phyloP scores from a whole-genome alignment of 1,139 yeast genomes.

The Protomyces inundatus region DNA sequence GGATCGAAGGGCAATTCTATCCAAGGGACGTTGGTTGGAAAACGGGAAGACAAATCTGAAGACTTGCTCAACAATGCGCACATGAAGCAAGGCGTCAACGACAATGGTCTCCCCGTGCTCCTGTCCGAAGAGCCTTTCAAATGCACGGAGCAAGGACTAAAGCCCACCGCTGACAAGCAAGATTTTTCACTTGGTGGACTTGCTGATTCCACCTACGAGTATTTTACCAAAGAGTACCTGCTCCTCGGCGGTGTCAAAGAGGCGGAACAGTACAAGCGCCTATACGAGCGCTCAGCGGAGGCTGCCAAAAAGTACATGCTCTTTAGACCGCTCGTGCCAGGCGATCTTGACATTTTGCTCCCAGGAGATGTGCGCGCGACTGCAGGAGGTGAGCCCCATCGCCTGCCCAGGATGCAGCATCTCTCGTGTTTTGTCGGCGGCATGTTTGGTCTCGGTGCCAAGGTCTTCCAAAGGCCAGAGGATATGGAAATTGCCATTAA shows the following conservation, averaged over 20 bases:
- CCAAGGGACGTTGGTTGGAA: neutral
- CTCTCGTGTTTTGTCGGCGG: constrained; percentile 72
- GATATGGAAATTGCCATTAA: constrained; percentile 57
- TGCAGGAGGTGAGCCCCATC: constrained; percentile 28
- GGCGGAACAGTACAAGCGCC: constrained; percentile 37
- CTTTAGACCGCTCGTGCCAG: constrained; percentile 44
- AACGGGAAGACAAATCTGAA: neutral
- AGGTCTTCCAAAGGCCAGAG: constrained; percentile 47
- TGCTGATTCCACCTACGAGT: constrained; percentile 92
- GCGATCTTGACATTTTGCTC: constrained; percentile 42
- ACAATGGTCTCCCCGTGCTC: neutral
- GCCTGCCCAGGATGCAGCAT: constrained; percentile 44
- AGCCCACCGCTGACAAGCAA: neutral
- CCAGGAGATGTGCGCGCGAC: constrained; percentile 47
- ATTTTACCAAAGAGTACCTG: constrained; percentile 71
- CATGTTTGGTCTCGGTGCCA: constrained; percentile 63
- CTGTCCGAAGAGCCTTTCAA: neutral
- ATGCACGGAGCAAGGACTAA: constrained; percentile 5
- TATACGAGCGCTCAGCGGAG: constrained; percentile 42
- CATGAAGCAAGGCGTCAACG: neutral
- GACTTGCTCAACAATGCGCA: neutral
- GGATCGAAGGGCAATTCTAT: neutral
- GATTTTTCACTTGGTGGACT: constrained; percentile 51
- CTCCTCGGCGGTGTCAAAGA: constrained; percentile 46
- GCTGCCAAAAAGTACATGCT: constrained; percentile 44